These are phyloP conservation scores for Lipomyces sp. DNA, from an alignment of 805 yeast species.

Conservation along the genomic window DNA sequence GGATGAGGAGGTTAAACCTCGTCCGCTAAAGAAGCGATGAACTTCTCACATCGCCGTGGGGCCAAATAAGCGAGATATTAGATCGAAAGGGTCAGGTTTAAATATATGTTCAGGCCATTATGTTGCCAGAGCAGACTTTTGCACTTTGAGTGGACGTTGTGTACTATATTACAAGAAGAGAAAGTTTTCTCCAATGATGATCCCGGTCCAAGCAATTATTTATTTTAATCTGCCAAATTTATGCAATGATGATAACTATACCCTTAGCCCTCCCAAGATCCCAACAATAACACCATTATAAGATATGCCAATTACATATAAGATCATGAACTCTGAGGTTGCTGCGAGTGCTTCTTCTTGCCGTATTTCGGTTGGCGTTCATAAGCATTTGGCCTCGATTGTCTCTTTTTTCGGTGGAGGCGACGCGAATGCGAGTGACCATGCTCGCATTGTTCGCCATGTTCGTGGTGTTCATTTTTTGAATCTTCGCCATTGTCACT, in stretches of 20 bases:
- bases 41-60: neutral
- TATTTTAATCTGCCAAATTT: neutral
- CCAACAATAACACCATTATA: neutral
- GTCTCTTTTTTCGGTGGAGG: no score
- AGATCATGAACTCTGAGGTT: neutral
- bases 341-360: slow-evolving; percentile 6
- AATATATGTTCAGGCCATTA: neutral
- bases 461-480: slow-evolving; percentile 18
- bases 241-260: neutral
- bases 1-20: slow-evolving; percentile 67
- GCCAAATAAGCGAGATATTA: neutral
- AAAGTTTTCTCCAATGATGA: neutral
- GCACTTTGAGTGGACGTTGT: neutral
- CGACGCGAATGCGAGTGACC: slow-evolving; percentile 19
- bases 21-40: slow-evolving; percentile 19
- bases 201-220: neutral
- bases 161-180: neutral
- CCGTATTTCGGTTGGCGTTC: slow-evolving; percentile 70
- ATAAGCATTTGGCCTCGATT: slow-evolving; percentile 74
- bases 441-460: slow-evolving; percentile 8
- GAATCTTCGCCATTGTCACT: slow-evolving; percentile 44
- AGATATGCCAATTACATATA: neutral
- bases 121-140: neutral
- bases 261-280: neutral
- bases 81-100: neutral